Conservation (phyloP, 768 basidiomycete species). For the Royoungia palumana region DNA sequence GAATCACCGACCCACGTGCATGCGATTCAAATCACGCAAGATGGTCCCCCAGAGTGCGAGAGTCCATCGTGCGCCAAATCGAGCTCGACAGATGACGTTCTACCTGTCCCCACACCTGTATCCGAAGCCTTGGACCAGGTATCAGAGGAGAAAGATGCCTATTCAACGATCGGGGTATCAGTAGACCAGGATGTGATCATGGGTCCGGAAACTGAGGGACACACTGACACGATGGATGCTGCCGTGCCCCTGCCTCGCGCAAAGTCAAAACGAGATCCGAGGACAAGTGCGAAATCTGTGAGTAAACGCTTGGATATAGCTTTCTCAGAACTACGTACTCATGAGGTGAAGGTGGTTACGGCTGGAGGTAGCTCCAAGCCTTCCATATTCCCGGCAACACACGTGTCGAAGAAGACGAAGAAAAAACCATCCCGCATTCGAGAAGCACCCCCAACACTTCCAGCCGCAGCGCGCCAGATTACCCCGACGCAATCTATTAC, state of each 20-base stretch:
- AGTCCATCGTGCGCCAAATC: constrained; percentile 1
- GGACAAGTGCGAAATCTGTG: constrained; percentile 22
- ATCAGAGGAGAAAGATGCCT: not conserved
- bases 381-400: constrained; percentile 10
- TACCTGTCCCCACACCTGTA: not conserved
- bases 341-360: constrained; percentile 19
- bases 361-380: constrained; percentile 20
- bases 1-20: constrained; percentile 6
- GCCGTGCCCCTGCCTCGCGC: constrained; percentile 3
- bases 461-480: constrained; percentile 8
- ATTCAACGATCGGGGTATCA: not conserved
- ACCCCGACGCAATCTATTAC: constrained; percentile 12
- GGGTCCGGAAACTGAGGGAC: not conserved
- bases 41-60: not conserved
- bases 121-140: constrained; percentile 1
- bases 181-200: constrained; percentile 1
- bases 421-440: constrained; percentile 10
- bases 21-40: not conserved
- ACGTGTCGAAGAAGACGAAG: constrained; percentile 19
- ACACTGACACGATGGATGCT: not conserved
- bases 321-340: constrained; percentile 11
- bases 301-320: constrained; percentile 13
- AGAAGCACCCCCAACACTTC: constrained; percentile 9
- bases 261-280: constrained; percentile 26
- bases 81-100: not conserved